Evolutionary conservation across 345 rosid genomes (phyloP), one percentile per base, ranked within the genome.

Genomic region (Viola odorata): DNA sequence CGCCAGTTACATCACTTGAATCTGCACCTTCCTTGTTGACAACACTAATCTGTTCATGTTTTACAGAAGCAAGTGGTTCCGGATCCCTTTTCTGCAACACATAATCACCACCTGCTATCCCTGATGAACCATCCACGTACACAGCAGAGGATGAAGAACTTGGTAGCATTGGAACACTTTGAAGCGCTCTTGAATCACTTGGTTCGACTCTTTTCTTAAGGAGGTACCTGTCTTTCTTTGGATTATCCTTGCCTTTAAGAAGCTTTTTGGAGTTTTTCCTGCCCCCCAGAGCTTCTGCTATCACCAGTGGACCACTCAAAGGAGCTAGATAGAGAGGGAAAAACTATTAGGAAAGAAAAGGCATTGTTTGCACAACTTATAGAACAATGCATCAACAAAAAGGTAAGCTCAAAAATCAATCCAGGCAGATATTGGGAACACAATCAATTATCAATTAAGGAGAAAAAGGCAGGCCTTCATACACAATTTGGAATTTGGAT

Each of bases 221-320:
- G 64, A 88, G 85, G 70, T 85, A 88, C 57, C 74, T 84, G 63
- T 88, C 95, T 76, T 85, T 81, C 80, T 88, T 91, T 15, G 81
- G 76, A 11, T 70, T 78, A 65, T 86, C 97, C 95, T 91, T 86
- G 56, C 79, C 81, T 83, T 88, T 95, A 65, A 77, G 40, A 48
- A 80, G 58, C 40, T 78, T 91, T 51, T 81, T 85, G 38, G 95
- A 75, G 72, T 77, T 72, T 80, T 83, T 91, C 60, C 64, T 73
- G 56, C 79, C 73, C 68, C 91, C 79, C 65, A 88, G 76, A 56
- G 92, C 65, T 74, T 95, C 99, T 3, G 99, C 96, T 63, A 85
- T 80, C 58, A 88, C 96, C 72, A 95, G 64, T 32, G 99, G 99
- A 55, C 99, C 99, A 70, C 94, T 91, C 78, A 88, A 80, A 65